These are phyloP conservation scores for Boletellus sp. DNA, from an alignment of 1,284 basidiomycete species.

Conservation along the genomic window DNA sequence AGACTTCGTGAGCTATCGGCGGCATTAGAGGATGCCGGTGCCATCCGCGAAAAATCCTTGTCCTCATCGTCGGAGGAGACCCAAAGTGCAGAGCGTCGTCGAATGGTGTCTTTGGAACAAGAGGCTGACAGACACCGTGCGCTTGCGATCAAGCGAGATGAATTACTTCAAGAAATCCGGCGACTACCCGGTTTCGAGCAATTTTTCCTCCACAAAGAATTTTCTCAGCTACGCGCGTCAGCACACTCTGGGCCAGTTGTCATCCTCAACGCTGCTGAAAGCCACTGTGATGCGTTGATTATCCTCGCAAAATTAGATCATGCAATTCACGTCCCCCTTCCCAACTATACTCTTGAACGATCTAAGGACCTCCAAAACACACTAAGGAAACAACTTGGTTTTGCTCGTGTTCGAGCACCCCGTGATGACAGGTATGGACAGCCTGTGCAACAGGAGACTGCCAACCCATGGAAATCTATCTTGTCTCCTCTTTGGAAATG, in stretches of 20 bases:
- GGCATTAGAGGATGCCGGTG: background rate
- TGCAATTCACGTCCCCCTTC: slow-evolving; percentile 6
- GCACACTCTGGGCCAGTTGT: slow-evolving; percentile 10
- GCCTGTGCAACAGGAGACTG: background rate
- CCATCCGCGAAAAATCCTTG: background rate
- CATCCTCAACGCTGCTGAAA: slow-evolving; percentile 7
- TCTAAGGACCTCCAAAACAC: background rate
- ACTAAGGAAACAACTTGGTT: background rate
- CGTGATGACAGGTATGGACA: background rate
- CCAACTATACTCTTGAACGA: background rate
- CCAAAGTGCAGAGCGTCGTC: background rate
- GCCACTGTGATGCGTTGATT: slow-evolving; percentile 8
- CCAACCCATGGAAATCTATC: background rate
- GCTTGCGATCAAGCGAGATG: slow-evolving; percentile 7
- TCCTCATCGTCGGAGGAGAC: background rate
- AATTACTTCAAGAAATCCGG: slow-evolving; percentile 6
- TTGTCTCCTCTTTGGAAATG: slow-evolving; percentile 4
- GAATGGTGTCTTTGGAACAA: background rate
- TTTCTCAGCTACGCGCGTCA: slow-evolving; percentile 3
- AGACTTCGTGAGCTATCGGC: background rate
- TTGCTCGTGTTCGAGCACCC: background rate
- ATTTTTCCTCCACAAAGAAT: slow-evolving; percentile 6
- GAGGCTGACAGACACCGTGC: slow-evolving; percentile 2
- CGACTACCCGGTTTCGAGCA: slow-evolving; percentile 6
- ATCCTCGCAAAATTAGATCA: background rate